phyloP scores from a whole-genome alignment of 2,329 filamentous ascomycete species.

The Aspergillus proliferans region DNA sequence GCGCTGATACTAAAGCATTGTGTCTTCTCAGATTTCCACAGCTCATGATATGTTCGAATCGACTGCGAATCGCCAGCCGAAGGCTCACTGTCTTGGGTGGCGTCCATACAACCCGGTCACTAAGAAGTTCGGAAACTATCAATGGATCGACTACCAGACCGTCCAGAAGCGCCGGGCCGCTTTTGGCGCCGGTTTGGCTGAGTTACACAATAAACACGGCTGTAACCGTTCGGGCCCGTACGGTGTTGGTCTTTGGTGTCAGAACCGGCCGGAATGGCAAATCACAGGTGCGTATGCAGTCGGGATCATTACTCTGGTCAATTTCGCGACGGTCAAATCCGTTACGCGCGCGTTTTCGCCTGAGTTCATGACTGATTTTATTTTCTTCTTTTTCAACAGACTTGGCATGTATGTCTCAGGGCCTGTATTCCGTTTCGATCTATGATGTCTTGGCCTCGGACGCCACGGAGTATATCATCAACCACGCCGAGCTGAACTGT shows the following conservation, averaged over 20 bases:
- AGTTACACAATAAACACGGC: slow-evolving; percentile 69
- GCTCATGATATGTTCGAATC: slow-evolving; percentile 76
- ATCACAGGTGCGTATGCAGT: slow-evolving; percentile 54
- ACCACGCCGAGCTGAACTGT: slow-evolving; percentile 70
- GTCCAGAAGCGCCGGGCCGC: slow-evolving; percentile 74
- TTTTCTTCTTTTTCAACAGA: slow-evolving; percentile 46
- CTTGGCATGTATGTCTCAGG: slow-evolving; percentile 78
- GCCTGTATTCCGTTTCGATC: slow-evolving; percentile 82
- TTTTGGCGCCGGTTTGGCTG: slow-evolving; percentile 76
- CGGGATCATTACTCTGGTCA: background rate
- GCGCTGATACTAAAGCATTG: background rate
- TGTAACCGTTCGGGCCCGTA: slow-evolving; percentile 58
- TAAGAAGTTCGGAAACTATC: slow-evolving; percentile 68
- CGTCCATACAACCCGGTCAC: slow-evolving; percentile 70
- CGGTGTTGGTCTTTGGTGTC: slow-evolving; percentile 77
- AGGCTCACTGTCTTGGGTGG: slow-evolving; percentile 68
- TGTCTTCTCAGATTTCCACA: slow-evolving; percentile 49
- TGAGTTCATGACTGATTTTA: background rate
- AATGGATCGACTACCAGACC: slow-evolving; percentile 77
- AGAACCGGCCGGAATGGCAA: slow-evolving; percentile 86
- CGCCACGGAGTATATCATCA: slow-evolving; percentile 90
- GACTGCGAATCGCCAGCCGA: slow-evolving; percentile 56
- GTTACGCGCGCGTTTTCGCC: background rate
- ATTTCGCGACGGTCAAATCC: background rate
- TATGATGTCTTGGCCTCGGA: slow-evolving; percentile 94